Evolutionary conservation across 805 yeast genomes (phyloP).

Genomic region (Komagataella ulmi): DNA sequence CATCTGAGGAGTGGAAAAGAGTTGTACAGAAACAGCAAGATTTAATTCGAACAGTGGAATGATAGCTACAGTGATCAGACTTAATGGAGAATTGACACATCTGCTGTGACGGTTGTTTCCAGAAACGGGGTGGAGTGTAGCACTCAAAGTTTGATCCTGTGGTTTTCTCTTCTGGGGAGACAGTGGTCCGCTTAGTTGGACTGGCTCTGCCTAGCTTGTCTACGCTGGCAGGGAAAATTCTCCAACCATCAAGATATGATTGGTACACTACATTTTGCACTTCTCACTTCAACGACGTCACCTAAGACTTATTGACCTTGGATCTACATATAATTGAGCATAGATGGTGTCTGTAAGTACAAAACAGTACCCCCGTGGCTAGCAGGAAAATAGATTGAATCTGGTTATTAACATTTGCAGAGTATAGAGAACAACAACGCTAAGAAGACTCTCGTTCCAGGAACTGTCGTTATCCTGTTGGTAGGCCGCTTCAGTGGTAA

Average conservation of each 20-base stretch:
- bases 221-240: background rate
- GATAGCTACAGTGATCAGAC: background rate
- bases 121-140: background rate
- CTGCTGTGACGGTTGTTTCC: background rate
- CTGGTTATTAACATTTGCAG: background rate
- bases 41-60: slow-evolving; percentile 7
- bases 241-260: background rate
- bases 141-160: background rate
- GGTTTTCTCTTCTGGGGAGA: too few relatives aligned
- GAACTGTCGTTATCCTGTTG: slow-evolving; percentile 91
- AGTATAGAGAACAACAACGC: slow-evolving; percentile 19
- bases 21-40: slow-evolving; percentile 30
- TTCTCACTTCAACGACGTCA: background rate
- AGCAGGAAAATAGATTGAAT: slow-evolving; percentile 33
- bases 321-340: background rate
- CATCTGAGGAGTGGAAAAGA: slow-evolving; percentile 26
- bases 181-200: too few relatives aligned
- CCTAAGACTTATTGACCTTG: background rate
- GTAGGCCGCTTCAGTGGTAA: slow-evolving; percentile 99
- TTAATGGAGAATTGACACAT: background rate
- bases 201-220: background rate
- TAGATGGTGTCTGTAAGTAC: background rate
- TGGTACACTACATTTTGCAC: background rate
- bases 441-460: slow-evolving; percentile 93
- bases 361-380: background rate